These are phyloP conservation scores for Calonectria honghensis DNA, from an alignment of 2,329 filamentous ascomycete genomes.

Conservation along the genomic window DNA sequence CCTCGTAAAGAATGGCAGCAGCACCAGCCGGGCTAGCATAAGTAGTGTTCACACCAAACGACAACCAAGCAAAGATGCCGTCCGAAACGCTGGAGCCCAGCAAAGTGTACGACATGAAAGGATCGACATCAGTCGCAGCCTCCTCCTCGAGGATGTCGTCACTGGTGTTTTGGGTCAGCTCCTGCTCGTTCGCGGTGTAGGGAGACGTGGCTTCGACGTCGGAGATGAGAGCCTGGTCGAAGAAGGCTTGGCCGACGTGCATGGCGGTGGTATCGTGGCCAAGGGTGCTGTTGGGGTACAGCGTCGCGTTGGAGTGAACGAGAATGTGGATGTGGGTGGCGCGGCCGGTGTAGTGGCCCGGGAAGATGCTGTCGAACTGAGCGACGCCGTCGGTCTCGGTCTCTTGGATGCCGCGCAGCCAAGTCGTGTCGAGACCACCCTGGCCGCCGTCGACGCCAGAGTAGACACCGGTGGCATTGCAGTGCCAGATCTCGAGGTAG, in stretches of 20 bases:
- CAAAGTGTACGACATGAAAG: conserved; percentile 74
- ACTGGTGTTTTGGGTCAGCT: conserved; percentile 69
- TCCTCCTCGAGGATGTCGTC: conserved; percentile 70
- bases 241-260: conserved; percentile 79
- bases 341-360: conserved; percentile 66
- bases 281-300: conserved; percentile 59
- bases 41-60: conserved; percentile 68
- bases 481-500: conserved; percentile 68
- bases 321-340: conserved; percentile 69
- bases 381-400: conserved; percentile 66
- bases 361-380: conserved; percentile 65
- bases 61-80: conserved; percentile 74
- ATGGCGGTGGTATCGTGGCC: conserved; percentile 64
- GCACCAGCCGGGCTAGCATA: conserved; percentile 43
- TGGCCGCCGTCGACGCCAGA: conserved; percentile 63
- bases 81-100: conserved; percentile 72
- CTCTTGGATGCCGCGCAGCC: conserved; percentile 61
- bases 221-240: conserved; percentile 74
- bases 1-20: conserved; percentile 46
- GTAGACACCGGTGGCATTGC: conserved; percentile 69
- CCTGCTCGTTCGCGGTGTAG: conserved; percentile 67
- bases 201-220: conserved; percentile 70
- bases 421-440: conserved; percentile 66
- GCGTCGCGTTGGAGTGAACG: conserved; percentile 62
- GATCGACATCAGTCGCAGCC: conserved; percentile 70